phyloP scores from a whole-genome alignment of 768 basidiomycete species.

The Kwoniella sp. region DNA sequence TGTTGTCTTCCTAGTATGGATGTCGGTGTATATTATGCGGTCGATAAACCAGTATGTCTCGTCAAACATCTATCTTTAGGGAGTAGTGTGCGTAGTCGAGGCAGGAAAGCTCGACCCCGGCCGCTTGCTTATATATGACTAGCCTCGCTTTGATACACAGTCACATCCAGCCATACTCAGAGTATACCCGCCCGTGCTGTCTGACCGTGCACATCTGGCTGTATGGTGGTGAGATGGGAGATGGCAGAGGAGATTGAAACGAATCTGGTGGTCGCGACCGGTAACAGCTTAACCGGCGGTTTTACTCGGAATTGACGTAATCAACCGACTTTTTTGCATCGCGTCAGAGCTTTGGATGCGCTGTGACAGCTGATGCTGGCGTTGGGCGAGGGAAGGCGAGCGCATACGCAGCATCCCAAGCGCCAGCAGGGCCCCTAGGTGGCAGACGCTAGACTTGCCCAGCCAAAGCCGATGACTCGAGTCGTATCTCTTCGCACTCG shows the following conservation, averaged over 20 bases:
- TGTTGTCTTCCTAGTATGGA: too few relatives aligned
- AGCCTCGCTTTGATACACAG: not conserved
- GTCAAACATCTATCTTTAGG: not conserved
- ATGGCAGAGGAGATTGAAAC: not conserved
- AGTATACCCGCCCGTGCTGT: not conserved
- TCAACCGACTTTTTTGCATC: not conserved
- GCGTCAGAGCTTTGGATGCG: too few relatives aligned
- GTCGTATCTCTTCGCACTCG: too few relatives aligned
- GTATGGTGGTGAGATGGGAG: not conserved
- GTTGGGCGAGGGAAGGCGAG: not conserved
- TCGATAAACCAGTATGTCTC: not conserved
- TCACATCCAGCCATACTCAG: not conserved
- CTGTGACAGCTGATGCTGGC: too few relatives aligned
- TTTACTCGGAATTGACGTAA: conserved; percentile 9
- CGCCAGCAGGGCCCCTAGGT: too few relatives aligned
- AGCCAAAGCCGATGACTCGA: too few relatives aligned
- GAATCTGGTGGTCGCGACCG: conserved; percentile 1
- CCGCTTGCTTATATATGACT: not conserved
- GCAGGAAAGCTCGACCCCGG: not conserved
- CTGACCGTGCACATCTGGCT: not conserved
- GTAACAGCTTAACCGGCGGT: conserved; percentile 8
- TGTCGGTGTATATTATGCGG: not conserved
- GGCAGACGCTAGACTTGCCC: too few relatives aligned
- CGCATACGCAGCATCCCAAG: not conserved
- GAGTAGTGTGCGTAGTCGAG: too few relatives aligned